Evolutionary conservation across 225 moss, liverwort and hornwort genomes (phyloP).

Genomic region (Asterella californica): DNA sequence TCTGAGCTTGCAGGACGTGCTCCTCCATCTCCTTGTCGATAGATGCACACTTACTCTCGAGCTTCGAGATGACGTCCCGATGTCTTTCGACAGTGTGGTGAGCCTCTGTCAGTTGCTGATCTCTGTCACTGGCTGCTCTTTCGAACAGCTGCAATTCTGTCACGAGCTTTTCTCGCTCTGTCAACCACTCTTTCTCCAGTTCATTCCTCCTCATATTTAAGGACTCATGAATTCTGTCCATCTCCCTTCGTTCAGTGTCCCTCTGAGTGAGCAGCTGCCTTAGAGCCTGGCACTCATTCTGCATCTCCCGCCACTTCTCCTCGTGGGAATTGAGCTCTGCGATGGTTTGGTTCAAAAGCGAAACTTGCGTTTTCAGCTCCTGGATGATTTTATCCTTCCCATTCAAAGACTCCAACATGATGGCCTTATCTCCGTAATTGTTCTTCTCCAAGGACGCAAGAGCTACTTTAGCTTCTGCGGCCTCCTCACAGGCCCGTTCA

Average conservation of each 20-base stretch:
- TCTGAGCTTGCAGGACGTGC: conserved; percentile 35
- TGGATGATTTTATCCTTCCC: conserved; percentile 41
- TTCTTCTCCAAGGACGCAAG: conserved; percentile 26
- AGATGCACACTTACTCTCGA: conserved; percentile 50
- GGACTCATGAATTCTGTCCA: conserved; percentile 37
- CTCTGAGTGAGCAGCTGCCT: conserved; percentile 47
- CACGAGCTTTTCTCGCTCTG: conserved; percentile 47
- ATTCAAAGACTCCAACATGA: conserved; percentile 29
- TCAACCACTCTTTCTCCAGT: conserved; percentile 31
- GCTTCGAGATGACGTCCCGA: conserved; percentile 36
- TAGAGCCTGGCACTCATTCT: conserved; percentile 45
- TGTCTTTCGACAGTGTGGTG: conserved; percentile 41
- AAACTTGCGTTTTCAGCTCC: conserved; percentile 33
- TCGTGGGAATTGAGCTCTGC: conserved; percentile 43
- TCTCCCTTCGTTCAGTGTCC: conserved; percentile 44
- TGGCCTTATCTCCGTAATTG: conserved; percentile 31
- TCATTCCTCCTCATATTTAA: conserved; percentile 29
- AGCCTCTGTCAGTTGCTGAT: conserved; percentile 36
- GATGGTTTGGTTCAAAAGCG: conserved; percentile 29
- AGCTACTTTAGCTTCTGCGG: conserved; percentile 26
- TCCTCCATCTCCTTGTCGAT: conserved; percentile 46
- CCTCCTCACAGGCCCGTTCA: conserved; percentile 35
- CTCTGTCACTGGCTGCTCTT: conserved; percentile 32
- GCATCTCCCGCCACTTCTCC: conserved; percentile 51
- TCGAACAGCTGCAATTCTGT: conserved; percentile 39